These are phyloP conservation scores for Cyathus pygmaeus DNA, from an alignment of 1,284 basidiomycete species.

Conservation along the genomic window DNA sequence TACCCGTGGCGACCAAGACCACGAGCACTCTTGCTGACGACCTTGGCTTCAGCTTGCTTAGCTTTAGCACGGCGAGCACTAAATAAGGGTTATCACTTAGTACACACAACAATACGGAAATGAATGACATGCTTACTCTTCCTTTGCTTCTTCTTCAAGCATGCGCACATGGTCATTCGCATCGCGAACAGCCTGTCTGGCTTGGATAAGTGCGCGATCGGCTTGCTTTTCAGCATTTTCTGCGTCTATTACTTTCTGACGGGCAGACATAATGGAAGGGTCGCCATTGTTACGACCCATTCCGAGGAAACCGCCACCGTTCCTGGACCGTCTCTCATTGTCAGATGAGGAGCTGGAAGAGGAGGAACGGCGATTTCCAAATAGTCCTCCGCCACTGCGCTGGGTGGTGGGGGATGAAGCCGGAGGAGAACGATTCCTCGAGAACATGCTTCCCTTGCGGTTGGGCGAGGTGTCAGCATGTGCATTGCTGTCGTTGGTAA, in stretches of 20 bases:
- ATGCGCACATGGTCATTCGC: slow-evolving; percentile 63
- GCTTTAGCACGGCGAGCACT: slow-evolving; percentile 65
- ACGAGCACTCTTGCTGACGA: slow-evolving; percentile 62
- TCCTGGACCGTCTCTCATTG: slow-evolving; percentile 10
- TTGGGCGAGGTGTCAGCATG: slow-evolving; percentile 18
- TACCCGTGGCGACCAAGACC: slow-evolving; percentile 66
- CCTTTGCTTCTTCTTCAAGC: slow-evolving; percentile 63
- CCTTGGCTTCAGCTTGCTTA: slow-evolving; percentile 67
- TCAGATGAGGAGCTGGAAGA: slow-evolving; percentile 26
- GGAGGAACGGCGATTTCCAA: slow-evolving; percentile 32
- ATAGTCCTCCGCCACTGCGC: slow-evolving; percentile 24
- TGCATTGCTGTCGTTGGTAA: slow-evolving; percentile 16
- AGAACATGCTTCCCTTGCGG: slow-evolving; percentile 39
- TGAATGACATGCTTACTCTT: slow-evolving; percentile 57
- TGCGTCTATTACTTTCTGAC: slow-evolving; percentile 62
- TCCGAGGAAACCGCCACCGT: slow-evolving; percentile 35
- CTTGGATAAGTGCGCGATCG: slow-evolving; percentile 60
- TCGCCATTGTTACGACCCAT: slow-evolving; percentile 43
- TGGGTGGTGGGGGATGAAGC: slow-evolving; percentile 12
- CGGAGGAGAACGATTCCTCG: slow-evolving; percentile 25
- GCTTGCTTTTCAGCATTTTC: slow-evolving; percentile 65
- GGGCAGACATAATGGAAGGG: slow-evolving; percentile 60
- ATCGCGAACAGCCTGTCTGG: slow-evolving; percentile 57
- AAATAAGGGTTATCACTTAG: slow-evolving; percentile 11
- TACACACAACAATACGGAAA: not conserved